Evolutionary conservation across 805 yeast species (phyloP).

Genomic region (Ogataea corticis): DNA sequence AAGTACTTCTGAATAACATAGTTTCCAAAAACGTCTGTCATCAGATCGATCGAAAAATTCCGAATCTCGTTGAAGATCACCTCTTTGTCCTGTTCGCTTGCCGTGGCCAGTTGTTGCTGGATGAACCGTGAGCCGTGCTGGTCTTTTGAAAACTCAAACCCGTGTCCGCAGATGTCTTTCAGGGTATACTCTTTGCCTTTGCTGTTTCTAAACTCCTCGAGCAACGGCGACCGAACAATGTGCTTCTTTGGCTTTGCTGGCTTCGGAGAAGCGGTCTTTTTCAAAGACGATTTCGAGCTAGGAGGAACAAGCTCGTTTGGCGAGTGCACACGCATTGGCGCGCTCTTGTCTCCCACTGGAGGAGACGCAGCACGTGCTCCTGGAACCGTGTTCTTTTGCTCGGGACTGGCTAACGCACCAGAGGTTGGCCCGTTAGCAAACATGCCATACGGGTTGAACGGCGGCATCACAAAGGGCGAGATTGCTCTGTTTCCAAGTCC

Average conservation of each 20-base stretch:
- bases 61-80: constrained; percentile 82
- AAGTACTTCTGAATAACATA: constrained; percentile 94
- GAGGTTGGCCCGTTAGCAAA: constrained; percentile 15
- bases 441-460: constrained; percentile 48
- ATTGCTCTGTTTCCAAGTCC: constrained; percentile 27
- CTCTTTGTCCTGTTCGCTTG: constrained; percentile 70
- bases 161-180: constrained; percentile 80
- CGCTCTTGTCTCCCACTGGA: neutral
- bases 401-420: constrained; percentile 7
- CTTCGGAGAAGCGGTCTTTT: constrained; percentile 26
- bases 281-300: constrained; percentile 9
- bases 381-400: neutral
- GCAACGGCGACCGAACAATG: constrained; percentile 71
- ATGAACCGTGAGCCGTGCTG: constrained; percentile 97
- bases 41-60: constrained; percentile 69
- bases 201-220: constrained; percentile 82
- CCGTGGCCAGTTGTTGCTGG: constrained; percentile 76
- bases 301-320: constrained; percentile 13
- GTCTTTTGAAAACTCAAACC: constrained; percentile 88
- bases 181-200: constrained; percentile 60
- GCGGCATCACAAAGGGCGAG: constrained; percentile 48
- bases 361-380: constrained; percentile 6
- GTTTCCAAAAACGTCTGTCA: constrained; percentile 97
- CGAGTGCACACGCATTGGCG: constrained; percentile 14
- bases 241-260: constrained; percentile 37